Evolutionary conservation across 345 rosid genomes (phyloP), one percentile per base, ranked within the genome.

Genomic region (Citrus cavaleriei): DNA sequence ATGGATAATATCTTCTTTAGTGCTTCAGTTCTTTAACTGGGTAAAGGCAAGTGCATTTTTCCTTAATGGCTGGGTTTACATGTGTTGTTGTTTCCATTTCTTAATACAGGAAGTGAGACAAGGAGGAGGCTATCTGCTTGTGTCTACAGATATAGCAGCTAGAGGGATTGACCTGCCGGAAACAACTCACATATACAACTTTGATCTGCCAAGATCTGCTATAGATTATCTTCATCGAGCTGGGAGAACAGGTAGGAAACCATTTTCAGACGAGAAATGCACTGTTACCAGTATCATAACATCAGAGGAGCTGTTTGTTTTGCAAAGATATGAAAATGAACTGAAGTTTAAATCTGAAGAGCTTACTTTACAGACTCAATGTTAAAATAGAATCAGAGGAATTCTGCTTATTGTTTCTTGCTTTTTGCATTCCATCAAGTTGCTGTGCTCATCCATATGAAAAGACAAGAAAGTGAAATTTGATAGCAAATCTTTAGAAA

Each of bases 221-320:
- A 85, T 90, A 40, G 95, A 92, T 78, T 93, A 95, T 88, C 89
- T 95, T 72, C 97, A 95, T 82, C 87, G 95, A 57, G 97, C 99
- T 60, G 99, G 99, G 84, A 86, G 98, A 85, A 86, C 99, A 79
- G 95, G 98, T 73, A 91, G 99, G 81, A 93, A 86, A 70, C 98
- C 97, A 14, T 95, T 95, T 88, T 95, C 99, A 6, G 93, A 89
- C 57, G 74, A 86, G 84, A 88, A 87, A 79, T 92, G 98, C 77
- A 67, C 62, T 72, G 98, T 92, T 74, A 90, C 95, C 55, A 95
- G 83, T 83, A 84, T 95, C 72, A 86, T 92, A 68, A 84, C 59
- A 34, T 77, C 90, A 0, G 93, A 92, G 79, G 99, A 95, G 89
- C 84, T 90, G 69, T 95, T 95, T 88, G 98, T 89, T 82, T 79